Percentiles rank a stretch among this genome's conserved stretches.
Conservation (phyloP, 176 grass and related monocot genomes). For the Zea mays region Zm-B73-REFERENCE-NAM-5.0 NC_050097.1:117367001-117367500, state of each 20-base stretch:
- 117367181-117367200: constrained; percentile 29
- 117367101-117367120: not conserved
- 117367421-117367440: constrained; percentile 89
- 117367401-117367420: constrained; percentile 91
- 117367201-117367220: constrained; percentile 35
- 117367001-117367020: no score
- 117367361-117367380: constrained; percentile 44
- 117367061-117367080: not conserved
- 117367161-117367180: not conserved
- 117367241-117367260: constrained; percentile 64
- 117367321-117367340: not conserved
- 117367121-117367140: not conserved
- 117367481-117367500: not conserved
- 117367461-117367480: not conserved
- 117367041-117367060: not conserved
- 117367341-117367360: constrained; percentile 5
- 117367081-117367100: not conserved
- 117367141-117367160: constrained; percentile 6
- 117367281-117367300: constrained; percentile 58
- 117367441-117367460: constrained; percentile 38
- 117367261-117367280: constrained; percentile 81
- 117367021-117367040: not conserved
- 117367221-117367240: constrained; percentile 92
- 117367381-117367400: constrained; percentile 80
- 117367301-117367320: not conserved